Conservation (phyloP, 2,329 filamentous ascomycete species). For the Exophiala bonariae region DNA sequence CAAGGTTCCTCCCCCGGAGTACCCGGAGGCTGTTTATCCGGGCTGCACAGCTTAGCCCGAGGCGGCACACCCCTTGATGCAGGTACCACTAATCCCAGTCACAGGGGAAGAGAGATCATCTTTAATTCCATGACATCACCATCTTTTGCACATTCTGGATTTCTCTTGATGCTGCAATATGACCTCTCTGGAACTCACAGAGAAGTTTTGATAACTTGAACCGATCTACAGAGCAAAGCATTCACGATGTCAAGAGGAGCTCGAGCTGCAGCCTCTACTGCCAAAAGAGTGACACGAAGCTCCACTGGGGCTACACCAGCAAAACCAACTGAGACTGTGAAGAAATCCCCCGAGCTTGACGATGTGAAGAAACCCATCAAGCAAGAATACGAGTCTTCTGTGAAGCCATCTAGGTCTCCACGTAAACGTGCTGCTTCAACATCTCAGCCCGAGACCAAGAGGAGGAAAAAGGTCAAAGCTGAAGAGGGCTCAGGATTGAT, state of each 20-base stretch:
- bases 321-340: background rate
- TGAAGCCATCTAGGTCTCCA: conserved; percentile 1
- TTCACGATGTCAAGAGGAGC: conserved; percentile 8
- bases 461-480: conserved; percentile 18
- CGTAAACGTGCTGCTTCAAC: conserved; percentile 9
- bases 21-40: too few relatives aligned
- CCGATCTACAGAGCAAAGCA: too few relatives aligned
- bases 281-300: conserved; percentile 18
- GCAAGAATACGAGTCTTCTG: conserved; percentile 10
- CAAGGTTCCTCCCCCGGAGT: too few relatives aligned
- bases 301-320: background rate
- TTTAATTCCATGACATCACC: conserved; percentile 8
- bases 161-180: background rate
- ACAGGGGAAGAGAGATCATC: too few relatives aligned
- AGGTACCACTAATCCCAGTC: background rate
- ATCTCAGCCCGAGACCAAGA: background rate
- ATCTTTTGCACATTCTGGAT: background rate
- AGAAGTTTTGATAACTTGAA: too few relatives aligned
- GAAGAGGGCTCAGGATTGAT: conserved; percentile 8
- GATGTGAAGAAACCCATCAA: conserved; percentile 15
- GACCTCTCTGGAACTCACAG: background rate
- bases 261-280: conserved; percentile 7
- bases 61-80: background rate
- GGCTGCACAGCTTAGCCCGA: too few relatives aligned
- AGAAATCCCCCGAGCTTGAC: background rate